Conservation (phyloP, 2,329 filamentous ascomycete species). For the Beauveria asiatica region DNA sequence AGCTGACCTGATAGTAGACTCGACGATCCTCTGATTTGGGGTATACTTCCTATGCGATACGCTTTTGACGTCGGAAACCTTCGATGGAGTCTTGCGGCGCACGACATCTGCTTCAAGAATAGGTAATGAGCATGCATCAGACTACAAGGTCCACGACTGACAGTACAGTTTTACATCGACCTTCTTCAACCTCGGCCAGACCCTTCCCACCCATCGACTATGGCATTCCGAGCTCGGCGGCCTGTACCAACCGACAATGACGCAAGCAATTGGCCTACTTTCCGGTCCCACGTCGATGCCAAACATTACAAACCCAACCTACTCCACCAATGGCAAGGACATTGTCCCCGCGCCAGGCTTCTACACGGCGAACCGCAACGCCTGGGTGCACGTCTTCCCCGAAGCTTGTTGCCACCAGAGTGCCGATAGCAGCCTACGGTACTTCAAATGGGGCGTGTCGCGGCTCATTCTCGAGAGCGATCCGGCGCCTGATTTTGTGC, state of each 20-base stretch:
- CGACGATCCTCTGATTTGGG: slow-evolving; percentile 94
- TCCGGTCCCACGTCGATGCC: slow-evolving; percentile 47
- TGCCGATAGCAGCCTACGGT: slow-evolving; percentile 68
- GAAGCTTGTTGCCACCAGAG: slow-evolving; percentile 93
- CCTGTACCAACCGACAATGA: slow-evolving; percentile 81
- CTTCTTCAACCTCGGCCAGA: slow-evolving; percentile 87
- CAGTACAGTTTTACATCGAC: slow-evolving; percentile 50
- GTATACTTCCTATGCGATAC: slow-evolving; percentile 69
- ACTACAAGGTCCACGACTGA: neutral
- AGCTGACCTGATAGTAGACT: slow-evolving; percentile 46
- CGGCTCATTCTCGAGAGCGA: slow-evolving; percentile 84
- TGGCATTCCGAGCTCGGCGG: slow-evolving; percentile 74
- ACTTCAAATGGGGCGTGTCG: slow-evolving; percentile 97
- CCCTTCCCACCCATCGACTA: slow-evolving; percentile 77
- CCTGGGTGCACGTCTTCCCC: slow-evolving; percentile 93
- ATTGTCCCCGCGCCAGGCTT: slow-evolving; percentile 62
- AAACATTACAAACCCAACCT: slow-evolving; percentile 39
- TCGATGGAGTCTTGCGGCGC: slow-evolving; percentile 83
- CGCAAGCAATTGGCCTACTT: slow-evolving; percentile 75
- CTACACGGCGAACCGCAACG: slow-evolving; percentile 59
- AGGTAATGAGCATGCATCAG: slow-evolving; percentile 40
- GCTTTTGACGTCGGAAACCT: slow-evolving; percentile 64
- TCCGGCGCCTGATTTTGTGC: slow-evolving; percentile 78
- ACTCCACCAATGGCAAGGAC: slow-evolving; percentile 60
- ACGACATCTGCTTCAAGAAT: slow-evolving; percentile 92